Percentiles rank a stretch among this genome's conserved stretches.
Evolutionary conservation across 2,329 filamentous ascomycete species (phyloP).

Genomic region (Sporothrix mexicana): DNA sequence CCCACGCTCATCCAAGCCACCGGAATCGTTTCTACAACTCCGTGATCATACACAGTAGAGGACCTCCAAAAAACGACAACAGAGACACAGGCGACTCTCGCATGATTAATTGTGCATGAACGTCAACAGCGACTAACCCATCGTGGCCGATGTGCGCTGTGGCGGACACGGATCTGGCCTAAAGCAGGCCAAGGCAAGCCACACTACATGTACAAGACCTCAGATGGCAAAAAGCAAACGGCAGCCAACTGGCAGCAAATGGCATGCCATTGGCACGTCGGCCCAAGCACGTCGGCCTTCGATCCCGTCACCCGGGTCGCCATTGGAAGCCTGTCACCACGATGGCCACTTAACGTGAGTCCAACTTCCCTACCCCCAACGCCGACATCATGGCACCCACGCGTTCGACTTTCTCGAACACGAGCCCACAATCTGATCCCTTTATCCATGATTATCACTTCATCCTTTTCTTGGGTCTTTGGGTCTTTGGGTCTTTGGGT

Average conservation of each 20-base stretch:
- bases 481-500: not conserved
- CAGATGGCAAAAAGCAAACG: not conserved
- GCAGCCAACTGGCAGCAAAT: not conserved
- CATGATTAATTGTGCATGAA: conserved; percentile 7
- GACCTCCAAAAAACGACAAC: not conserved
- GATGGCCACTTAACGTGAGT: not conserved
- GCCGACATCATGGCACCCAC: not conserved
- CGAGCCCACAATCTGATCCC: not conserved
- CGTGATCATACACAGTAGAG: not conserved
- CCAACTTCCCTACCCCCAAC: not conserved
- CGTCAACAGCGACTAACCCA: not conserved
- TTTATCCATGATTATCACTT: not conserved
- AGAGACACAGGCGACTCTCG: not conserved
- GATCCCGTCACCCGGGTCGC: conserved; percentile 29
- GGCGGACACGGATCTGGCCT: not conserved
- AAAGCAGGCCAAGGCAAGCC: not conserved
- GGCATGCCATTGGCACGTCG: not conserved
- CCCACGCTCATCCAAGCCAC: not conserved
- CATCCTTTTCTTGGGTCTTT: not conserved
- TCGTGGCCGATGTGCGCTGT: not conserved
- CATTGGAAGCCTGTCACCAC: not conserved
- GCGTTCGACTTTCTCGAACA: not conserved
- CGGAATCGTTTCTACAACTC: not conserved
- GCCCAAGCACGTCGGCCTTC: conserved; percentile 22
- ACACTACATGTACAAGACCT: not conserved